phyloP scores from a whole-genome alignment of 2,329 filamentous ascomycete species.

The Penicillium expansum region DNA sequence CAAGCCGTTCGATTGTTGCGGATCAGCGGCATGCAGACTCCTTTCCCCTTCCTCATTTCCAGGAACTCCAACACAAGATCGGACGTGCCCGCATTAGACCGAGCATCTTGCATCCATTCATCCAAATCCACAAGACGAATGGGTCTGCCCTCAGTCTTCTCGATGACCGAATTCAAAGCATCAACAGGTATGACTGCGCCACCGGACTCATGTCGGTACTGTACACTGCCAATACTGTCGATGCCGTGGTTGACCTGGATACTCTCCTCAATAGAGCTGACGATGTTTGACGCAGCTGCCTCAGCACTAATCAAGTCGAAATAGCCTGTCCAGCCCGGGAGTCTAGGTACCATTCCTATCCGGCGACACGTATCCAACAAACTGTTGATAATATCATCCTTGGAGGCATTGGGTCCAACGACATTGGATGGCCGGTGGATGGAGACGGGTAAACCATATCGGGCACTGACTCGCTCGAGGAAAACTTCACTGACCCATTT shows the following conservation, averaged over 20 bases:
- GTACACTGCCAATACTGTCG: background rate
- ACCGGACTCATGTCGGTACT: background rate
- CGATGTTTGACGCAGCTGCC: background rate
- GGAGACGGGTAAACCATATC: constrained; percentile 9
- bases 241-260: background rate
- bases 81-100: background rate
- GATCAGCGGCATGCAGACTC: background rate
- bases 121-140: background rate
- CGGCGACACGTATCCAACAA: background rate
- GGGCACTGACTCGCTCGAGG: constrained; percentile 29
- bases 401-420: background rate
- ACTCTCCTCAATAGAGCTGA: background rate
- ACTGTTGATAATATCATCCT: background rate
- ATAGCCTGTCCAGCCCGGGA: background rate
- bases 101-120: background rate
- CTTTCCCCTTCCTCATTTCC: background rate
- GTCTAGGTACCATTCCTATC: background rate
- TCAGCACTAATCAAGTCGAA: constrained; percentile 11
- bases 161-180: background rate
- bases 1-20: background rate
- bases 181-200: background rate
- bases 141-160: background rate
- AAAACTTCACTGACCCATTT: constrained; percentile 44
- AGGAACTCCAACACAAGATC: background rate
- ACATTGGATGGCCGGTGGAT: constrained; percentile 22